Evolutionary conservation across 2,329 filamentous ascomycete species (phyloP), one percentile per base, ranked within the genome.

Genomic region (Ophiostoma tasmaniense): DNA sequence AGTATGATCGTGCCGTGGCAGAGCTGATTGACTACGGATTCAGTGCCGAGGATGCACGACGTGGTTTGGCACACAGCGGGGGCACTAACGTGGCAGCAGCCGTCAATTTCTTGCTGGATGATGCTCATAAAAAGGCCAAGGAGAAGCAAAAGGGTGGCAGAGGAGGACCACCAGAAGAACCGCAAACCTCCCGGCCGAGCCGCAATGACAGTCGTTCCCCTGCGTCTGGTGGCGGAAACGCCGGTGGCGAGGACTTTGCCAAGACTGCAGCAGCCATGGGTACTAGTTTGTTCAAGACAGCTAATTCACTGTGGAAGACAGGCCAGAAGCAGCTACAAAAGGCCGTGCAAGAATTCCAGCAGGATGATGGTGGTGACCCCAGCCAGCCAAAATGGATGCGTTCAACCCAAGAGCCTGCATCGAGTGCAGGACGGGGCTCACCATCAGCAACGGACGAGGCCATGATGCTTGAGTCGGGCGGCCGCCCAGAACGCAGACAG

Each of bases 21-120:
- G 92, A 98, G 76, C 81, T 99, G 33, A 88, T 97, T 2, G 94
- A 97, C 73, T 98, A 98, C 87, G 95, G 95, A 0, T 99, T 99
- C 74, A 88, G 92, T 0, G 85, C 88, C 0, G 91, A 96, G 70
- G 92, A 93, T 75, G 90, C 95, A n/a, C 85, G 86, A 68, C 84
- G 89, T 71, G 95, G 93, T 5, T 79, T 99, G 55, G 87, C 88
- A 13, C 90, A 92, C 74, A 97, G 91, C 39, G 90, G 92, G 3
- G 91, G 92, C 2, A 80, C 88, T 1, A 90, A 97, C 76, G 87
- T 97, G 11, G 92, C 97, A 77, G 89, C 88, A 66, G 94, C 94
- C 1, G 92, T 96, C 7, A 89, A 93, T 55, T 96, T 90, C 88
- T 84, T 99, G 11, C 80, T 99, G 45, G 95, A 96, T 69, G 91